Evolutionary conservation across 2,329 filamentous ascomycete species (phyloP), one percentile per base, ranked within the genome.

Genomic region (Nemania sp.): DNA sequence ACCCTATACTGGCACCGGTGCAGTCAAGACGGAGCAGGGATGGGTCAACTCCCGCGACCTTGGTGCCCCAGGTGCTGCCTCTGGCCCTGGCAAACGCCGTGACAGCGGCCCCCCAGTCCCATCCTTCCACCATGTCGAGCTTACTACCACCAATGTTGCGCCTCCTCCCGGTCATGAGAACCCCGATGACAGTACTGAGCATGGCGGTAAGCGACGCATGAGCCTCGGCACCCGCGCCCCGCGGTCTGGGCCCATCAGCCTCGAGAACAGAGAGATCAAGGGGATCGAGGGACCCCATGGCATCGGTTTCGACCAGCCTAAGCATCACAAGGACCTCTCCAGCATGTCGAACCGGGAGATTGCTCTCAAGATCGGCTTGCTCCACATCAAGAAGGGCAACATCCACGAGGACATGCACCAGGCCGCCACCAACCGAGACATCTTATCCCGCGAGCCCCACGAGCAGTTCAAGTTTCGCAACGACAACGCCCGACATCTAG

Each of bases 251-350:
- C 81, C 79, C 42, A 72, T 66, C 42, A 13, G 81, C 79, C 18
- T 80, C 63, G 3, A 73, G 75, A 74, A 78, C 82, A 48, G 68
- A 63, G 34, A 82, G 76, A n/a, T 80, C 69, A 12, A 77, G 75
- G 55, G 75, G 72, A 47, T 73, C 64, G 1, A 81, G 75, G 0
- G 83, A 12, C 62, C 65, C 43, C 46, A 52, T 13, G 60, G 63
- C 35, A 12, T 55, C 35, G 56, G 58, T 37, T 62, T 62, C 45
- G 65, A 67, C 49, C 54, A 62, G 5, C 65, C 65, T 15, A 51
- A 52, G 21, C 35, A 64, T 43, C 57, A 67, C 48, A 2, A 46
- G 3, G 54, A 65, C 21, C 59, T 65, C 34, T 20, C 49, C 13
- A 34, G 37, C 15, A 46, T 66, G 42, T 57, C 58, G 5, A 67